Base-by-base conservation (phyloP, 257 asterid genomes). In the Leptodermis oblonga region DNA sequence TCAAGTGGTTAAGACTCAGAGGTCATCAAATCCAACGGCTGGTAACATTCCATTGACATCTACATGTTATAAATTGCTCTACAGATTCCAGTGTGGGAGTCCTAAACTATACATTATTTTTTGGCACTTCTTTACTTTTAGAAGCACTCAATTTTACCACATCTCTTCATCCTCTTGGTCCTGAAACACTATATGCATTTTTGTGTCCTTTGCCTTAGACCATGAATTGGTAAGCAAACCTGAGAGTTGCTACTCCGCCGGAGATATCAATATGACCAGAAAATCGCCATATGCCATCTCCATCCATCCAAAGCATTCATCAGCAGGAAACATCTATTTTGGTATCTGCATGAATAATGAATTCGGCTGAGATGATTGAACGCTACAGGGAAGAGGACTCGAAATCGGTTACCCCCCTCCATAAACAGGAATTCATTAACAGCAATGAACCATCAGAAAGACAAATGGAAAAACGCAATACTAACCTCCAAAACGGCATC, bases 401-500 rank as follows among this genome's bases (percentile, higher is more conserved):
- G 62, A 25, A 22, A 33, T 4, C 10, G 45, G 59, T 39, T 28
- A 49, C 2, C 17, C 5, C 7, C 7, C 45, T 10, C n/a, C 34
- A 4, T 25, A 10, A 70, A 12, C 8, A 52, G 33, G 18, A 53
- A 31, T 31, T 49, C 55, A 18, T 49, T 49, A 0, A 3, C 62
- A 55, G 28, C 30, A 56, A 56, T 54, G 61, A 26, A 8, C 2
- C n/a, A 55, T 23, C 36, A 55, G 0, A 2, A 22, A 61, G 67
- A 37, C 23, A 68, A 70, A 48, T 1, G 62, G 37, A 15, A 62
- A 51, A 22, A 62, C 26, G 26, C 56, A 26, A 51, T 39, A 37
- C 76, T 39, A 20, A 72, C 76, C 76, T 62, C 30, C 51, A 63
- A 20, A 71, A 28, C 54, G 26, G 26, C 54, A 25, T 39, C 1